Evolutionary conservation across 164 flowering plant genomes (phyloP).

Genomic region (Annona cherimola): DNA sequence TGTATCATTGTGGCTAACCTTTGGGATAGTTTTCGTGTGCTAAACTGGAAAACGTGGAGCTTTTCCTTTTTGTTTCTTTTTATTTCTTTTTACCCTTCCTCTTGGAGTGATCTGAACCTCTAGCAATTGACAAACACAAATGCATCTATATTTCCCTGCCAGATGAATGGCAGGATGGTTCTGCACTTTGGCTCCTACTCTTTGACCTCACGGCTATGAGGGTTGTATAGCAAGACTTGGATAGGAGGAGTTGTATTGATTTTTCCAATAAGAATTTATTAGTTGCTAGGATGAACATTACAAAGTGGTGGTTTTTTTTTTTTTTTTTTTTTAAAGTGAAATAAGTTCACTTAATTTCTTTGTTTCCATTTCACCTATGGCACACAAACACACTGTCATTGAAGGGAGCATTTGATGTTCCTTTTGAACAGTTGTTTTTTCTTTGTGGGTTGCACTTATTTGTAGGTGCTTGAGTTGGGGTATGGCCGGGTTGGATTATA

Average conservation of each 20-base stretch:
- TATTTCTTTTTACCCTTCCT: not conserved
- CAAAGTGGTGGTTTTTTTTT: not conserved
- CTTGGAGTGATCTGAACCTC: no score
- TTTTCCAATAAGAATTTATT: no score
- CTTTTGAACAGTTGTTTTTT: not conserved
- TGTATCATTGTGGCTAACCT: not conserved
- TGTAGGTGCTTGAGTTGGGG: no score
- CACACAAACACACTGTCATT: not conserved
- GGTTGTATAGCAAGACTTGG: not conserved
- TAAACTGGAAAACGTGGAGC: not conserved
- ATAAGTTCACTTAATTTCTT: not conserved
- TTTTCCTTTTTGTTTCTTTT: not conserved
- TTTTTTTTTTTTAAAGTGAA: not conserved
- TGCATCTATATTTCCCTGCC: no score
- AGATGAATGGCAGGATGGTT: no score
- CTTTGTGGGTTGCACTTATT: not conserved
- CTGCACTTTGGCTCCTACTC: no score
- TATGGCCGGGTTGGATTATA: no score
- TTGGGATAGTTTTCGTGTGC: no score
- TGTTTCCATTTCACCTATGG: not conserved
- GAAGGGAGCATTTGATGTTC: not conserved
- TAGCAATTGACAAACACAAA: no score
- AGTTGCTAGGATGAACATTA: not conserved
- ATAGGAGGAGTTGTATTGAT: not conserved
- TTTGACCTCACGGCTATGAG: not conserved